These are phyloP conservation scores for Meira miltonrushii DNA, from an alignment of 1,284 basidiomycete species.

Conservation along the genomic window DNA sequence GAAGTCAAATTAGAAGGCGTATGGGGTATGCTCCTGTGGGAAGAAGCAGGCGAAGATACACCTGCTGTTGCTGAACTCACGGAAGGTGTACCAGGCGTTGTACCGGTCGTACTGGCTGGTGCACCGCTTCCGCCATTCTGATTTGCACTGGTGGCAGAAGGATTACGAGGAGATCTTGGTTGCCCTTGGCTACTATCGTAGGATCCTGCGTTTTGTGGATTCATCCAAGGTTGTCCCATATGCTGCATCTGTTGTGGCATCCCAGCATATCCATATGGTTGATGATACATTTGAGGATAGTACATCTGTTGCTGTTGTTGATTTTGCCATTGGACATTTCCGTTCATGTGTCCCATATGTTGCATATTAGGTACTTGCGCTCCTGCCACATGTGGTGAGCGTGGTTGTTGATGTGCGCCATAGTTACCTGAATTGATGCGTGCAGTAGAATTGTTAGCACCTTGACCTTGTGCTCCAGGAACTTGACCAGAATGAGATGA, in stretches of 20 bases:
- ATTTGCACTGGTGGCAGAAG: slow-evolving; percentile 25
- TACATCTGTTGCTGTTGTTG: slow-evolving; percentile 9
- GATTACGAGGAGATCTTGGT: slow-evolving; percentile 39
- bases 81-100: slow-evolving; percentile 14
- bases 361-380: slow-evolving; percentile 36
- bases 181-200: slow-evolving; percentile 31
- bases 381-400: slow-evolving; percentile 32
- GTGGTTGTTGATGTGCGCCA: slow-evolving; percentile 30
- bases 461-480: slow-evolving; percentile 4
- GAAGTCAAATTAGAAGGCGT: slow-evolving; percentile 33
- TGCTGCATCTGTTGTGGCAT: slow-evolving; percentile 26
- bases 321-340: slow-evolving; percentile 20
- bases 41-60: slow-evolving; percentile 27
- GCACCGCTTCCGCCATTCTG: no score
- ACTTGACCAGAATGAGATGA: not conserved
- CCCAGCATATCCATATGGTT: slow-evolving; percentile 32
- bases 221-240: slow-evolving; percentile 12
- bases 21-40: slow-evolving; percentile 10
- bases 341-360: slow-evolving; percentile 36
- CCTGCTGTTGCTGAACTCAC: slow-evolving; percentile 20
- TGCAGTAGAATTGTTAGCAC: slow-evolving; percentile 20
- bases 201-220: not conserved
- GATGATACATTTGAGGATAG: slow-evolving; percentile 23
- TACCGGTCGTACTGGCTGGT: no score
- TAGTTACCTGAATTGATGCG: slow-evolving; percentile 27